Evolutionary conservation across 768 basidiomycete genomes (phyloP), one percentile per base, ranked within the genome.

Genomic region (Heimioporus sp.): DNA sequence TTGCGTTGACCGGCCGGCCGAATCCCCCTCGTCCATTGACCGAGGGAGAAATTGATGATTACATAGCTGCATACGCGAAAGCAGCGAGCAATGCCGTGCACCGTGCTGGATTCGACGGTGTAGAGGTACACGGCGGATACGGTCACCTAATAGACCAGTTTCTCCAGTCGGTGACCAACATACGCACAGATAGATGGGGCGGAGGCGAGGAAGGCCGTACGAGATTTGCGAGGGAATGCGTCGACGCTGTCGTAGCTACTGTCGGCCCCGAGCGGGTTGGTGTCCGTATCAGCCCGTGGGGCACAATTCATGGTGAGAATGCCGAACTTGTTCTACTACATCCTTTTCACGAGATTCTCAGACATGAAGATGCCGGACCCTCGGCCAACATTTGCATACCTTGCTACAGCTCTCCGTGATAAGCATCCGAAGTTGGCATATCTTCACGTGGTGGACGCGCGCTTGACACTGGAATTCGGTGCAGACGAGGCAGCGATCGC

Each of bases 101-200:
- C 7, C 54, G 61, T 37, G 73, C 75, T 28, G 75, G 76, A 1
- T 77, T 76, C 48, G 77, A 77, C 50, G 78, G 76, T 0, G 66
- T 80, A 47, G 77, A 76, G 66, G 52, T 78, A 41, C 76, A 73
- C 52, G 59, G 62, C 50, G 73, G 72, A 49, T 74, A 77, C 52
- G 73, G 74, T 1, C 80, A 77, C 52, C 62, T 83, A 3, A 43
- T 77, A 3, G 82, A 87, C 58, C 83, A 87, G 61, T 87, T 87
- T 71, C 51, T 55, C 5, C 54, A 52, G 24, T 44, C 46, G 2
- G 15, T 32, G n/a, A 47, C 45, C 42, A 55, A 70, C 65, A 57
- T 72, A 15, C 75, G 84, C n/a, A 80, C 76, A 13, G 86, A 89
- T 63, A 70, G 74, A 47, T 90, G 85, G 63, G 88, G 88, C 0